Evolutionary conservation across 2,329 filamentous ascomycete species (phyloP).

Genomic region (Hirsutella minnesotensis): DNA sequence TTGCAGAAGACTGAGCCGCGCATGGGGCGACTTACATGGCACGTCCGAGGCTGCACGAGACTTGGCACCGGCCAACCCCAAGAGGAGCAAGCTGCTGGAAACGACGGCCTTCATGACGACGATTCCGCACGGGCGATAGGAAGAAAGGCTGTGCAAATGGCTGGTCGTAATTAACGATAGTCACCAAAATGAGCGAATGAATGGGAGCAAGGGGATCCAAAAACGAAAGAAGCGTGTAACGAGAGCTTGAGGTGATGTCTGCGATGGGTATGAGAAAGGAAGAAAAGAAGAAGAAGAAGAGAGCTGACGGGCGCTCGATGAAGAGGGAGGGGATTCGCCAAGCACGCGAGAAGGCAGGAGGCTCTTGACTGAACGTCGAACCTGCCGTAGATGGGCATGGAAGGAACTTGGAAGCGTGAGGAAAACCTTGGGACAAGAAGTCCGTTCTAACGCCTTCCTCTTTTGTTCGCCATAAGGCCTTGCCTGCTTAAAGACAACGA

Average conservation of each 20-base stretch:
- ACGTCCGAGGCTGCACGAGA: neutral
- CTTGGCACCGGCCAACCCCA: conserved; percentile 4
- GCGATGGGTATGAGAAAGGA: conserved; percentile 9
- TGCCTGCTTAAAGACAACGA: too few relatives aligned
- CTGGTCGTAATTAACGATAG: conserved; percentile 18
- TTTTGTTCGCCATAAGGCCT: too few relatives aligned
- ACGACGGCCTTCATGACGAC: conserved; percentile 12
- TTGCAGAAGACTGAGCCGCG: neutral
- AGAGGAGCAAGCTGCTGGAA: conserved; percentile 6
- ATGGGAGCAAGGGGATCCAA: conserved; percentile 15
- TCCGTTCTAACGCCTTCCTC: too few relatives aligned
- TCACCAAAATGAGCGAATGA: conserved; percentile 16
- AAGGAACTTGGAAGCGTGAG: neutral
- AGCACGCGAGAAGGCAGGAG: conserved; percentile 1
- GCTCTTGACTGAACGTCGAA: neutral
- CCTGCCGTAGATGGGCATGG: neutral
- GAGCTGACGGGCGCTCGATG: neutral
- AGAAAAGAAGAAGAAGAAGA: conserved; percentile 1
- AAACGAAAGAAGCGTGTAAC: conserved; percentile 12
- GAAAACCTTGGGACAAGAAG: too few relatives aligned
- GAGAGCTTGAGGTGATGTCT: conserved; percentile 11
- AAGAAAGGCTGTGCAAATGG: conserved; percentile 11
- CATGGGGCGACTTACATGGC: conserved; percentile 1
- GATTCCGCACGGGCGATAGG: conserved; percentile 4
- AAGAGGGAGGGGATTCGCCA: neutral